Conservation (phyloP, 306 rosid species). For the Biancaea sappan region DNA sequence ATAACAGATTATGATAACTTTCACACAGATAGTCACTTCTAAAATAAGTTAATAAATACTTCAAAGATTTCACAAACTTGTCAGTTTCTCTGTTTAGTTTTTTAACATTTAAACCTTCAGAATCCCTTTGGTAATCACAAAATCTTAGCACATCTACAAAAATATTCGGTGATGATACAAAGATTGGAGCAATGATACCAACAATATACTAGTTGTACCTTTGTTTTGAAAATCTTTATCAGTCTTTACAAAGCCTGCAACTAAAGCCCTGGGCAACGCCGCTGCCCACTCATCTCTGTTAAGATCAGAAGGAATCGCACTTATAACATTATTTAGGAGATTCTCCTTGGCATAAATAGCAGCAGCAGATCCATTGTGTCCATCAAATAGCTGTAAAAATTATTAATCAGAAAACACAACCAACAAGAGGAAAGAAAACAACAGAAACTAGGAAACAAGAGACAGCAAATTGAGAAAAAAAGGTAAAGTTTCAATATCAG, state of each 20-base stretch:
- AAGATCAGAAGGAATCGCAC: conserved; percentile 87
- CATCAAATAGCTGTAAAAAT: conserved; percentile 89
- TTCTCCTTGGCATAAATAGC: conserved; percentile 95
- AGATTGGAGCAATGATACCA: neutral
- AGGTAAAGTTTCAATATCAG: conserved; percentile 7
- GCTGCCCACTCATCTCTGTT: conserved; percentile 97
- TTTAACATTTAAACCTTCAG: conserved; percentile 14
- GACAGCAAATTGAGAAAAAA: neutral
- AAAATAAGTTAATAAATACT: conserved; percentile 17
- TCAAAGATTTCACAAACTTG: neutral
- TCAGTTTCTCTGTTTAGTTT: conserved; percentile 10
- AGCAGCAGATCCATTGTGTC: conserved; percentile 98
- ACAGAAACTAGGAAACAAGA: conserved; percentile 4
- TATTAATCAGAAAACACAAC: conserved; percentile 33
- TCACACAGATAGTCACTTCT: neutral
- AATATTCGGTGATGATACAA: conserved; percentile 6
- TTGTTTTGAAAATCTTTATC: conserved; percentile 87
- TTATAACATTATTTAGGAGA: conserved; percentile 78
- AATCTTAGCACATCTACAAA: neutral
- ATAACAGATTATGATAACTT: neutral
- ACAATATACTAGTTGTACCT: conserved; percentile 46
- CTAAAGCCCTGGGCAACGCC: conserved; percentile 96
- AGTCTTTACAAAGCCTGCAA: conserved; percentile 97
- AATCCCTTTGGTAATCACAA: neutral
- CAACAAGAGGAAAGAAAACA: neutral